Conservation (phyloP, 441 rosid species). For the Populus hybrid region DNA sequence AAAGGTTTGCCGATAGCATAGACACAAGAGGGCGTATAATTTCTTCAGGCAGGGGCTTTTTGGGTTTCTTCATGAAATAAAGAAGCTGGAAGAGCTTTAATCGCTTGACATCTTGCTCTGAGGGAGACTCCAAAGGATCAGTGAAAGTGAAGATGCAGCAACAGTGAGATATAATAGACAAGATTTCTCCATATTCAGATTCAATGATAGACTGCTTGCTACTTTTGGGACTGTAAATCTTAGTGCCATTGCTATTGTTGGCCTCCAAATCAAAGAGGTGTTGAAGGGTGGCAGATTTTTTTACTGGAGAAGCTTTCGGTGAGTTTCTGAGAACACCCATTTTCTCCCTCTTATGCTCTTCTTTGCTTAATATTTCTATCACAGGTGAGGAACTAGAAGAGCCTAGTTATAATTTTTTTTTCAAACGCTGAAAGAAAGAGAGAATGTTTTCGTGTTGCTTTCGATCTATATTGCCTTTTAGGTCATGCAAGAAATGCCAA, state of each 20-base stretch:
- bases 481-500: conserved; percentile 22
- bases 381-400: not conserved
- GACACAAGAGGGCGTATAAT: conserved; percentile 33
- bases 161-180: conserved; percentile 37
- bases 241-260: not conserved
- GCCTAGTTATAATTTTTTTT: not conserved
- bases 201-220: conserved; percentile 12
- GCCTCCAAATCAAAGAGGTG: conserved; percentile 40
- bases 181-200: conserved; percentile 33
- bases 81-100: conserved; percentile 42
- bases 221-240: conserved; percentile 19
- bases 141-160: conserved; percentile 37
- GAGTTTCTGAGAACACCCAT: conserved; percentile 39
- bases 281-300: conserved; percentile 32
- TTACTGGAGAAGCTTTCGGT: conserved; percentile 31
- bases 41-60: conserved; percentile 25
- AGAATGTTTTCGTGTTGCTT: not conserved
- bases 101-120: conserved; percentile 45
- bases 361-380: not conserved
- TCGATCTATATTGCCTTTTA: conserved; percentile 5
- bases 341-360: not conserved
- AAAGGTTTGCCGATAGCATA: conserved; percentile 48
- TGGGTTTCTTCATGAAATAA: conserved; percentile 28
- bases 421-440: not conserved
- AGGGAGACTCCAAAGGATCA: conserved; percentile 49